Percentiles rank a stretch among this genome's conserved stretches.
phyloP scores from a whole-genome alignment of 768 basidiomycete species.

The Lactarius deliciosus region DNA sequence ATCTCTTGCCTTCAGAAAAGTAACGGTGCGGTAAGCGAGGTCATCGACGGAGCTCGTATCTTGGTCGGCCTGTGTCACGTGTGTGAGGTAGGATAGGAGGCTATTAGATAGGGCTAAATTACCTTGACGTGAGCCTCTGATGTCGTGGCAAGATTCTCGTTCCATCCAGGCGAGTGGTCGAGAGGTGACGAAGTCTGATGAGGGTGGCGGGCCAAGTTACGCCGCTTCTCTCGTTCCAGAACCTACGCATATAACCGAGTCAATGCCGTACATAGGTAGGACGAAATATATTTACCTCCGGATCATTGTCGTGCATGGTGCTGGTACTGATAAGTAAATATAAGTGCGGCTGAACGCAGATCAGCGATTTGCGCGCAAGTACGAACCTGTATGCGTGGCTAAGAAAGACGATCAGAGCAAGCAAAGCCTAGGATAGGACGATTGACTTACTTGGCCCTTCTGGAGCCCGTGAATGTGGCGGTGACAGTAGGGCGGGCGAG shows the following conservation, averaged over 20 bases:
- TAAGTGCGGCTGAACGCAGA: background rate
- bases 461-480: conserved; percentile 11
- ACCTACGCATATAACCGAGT: conserved; percentile 36
- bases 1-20: conserved; percentile 19
- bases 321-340: conserved; percentile 30
- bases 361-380: background rate
- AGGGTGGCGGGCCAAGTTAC: conserved; percentile 47
- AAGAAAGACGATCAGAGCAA: background rate
- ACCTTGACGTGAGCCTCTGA: conserved; percentile 72
- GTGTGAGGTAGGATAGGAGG: conserved; percentile 3
- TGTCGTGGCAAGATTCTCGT: conserved; percentile 58
- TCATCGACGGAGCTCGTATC: conserved; percentile 8
- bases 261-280: background rate
- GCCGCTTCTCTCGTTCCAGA: conserved; percentile 52
- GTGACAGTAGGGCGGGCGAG: conserved; percentile 22
- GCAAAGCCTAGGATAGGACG: background rate
- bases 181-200: conserved; percentile 49
- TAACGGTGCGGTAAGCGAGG: conserved; percentile 26
- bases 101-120: background rate
- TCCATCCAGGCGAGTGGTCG: conserved; percentile 68
- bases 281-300: conserved; percentile 42
- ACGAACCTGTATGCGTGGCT: conserved; percentile 26
- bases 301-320: conserved; percentile 60
- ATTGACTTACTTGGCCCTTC: conserved; percentile 13
- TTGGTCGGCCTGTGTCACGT: conserved; percentile 25